Base-by-base conservation (phyloP, 805 yeast genomes). In the Candida yuanshanica region DNA sequence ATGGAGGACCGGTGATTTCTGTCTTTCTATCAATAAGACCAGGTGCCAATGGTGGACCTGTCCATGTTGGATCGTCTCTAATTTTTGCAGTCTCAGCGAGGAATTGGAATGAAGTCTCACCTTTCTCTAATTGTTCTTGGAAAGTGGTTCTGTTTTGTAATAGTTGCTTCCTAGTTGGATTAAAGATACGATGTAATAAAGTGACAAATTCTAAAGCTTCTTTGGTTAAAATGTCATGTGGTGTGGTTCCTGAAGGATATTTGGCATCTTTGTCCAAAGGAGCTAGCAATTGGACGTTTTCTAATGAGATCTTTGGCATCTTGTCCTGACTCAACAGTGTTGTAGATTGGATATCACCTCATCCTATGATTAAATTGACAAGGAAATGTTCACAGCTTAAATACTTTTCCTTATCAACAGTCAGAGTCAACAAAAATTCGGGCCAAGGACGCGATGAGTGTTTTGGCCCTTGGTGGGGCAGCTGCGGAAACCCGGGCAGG, bases 1-100 rank as follows among this genome's bases (percentile, higher is more conserved):
- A 38, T 47, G 91, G 87, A 17, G 95, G 95, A 33, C 95, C 95
- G 20, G 95, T 84, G 60, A 84, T 84, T 64, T 84, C 95, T 24
- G 80, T 81, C 56, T 86, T 74, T 68, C 95, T 76, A 59, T 80
- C 81, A 45, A 75, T 72, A 49, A 84, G 65, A 24, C 90, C 90
- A 20, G 79, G 81, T 20, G 86, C 89, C 38, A 80, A 71, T 34
- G 83, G 75, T 18, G 81, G 77, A 49, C 93, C 90, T 46, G 71
- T 75, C 93, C 93, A 84, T 20, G 77, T 74, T 31, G 83, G 77
- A 55, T 84, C 86, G 31, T 79, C 69, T 66, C 93, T 75, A 53
- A 84, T 81, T 53, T 65, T 58, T 44, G 65, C 70, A 18, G 90
- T 83, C 59, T 81, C 90, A 32, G 74, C 73, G 44, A 82, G 68